These are phyloP conservation scores for Ustilago vetiveriae DNA, from an alignment of 1,284 basidiomycete genomes.

Conservation along the genomic window DNA sequence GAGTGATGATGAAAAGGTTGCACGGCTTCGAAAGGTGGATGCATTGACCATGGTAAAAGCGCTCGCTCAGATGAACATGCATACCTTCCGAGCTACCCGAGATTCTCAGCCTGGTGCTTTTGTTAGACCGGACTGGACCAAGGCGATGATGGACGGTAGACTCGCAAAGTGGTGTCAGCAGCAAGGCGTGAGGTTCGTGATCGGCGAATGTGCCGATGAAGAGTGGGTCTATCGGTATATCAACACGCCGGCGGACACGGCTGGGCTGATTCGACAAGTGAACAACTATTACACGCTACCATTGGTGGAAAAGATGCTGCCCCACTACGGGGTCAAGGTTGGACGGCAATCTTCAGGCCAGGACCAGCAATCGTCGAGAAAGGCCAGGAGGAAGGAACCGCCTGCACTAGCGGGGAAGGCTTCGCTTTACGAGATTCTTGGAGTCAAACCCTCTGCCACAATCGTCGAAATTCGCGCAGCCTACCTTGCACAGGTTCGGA, in stretches of 20 bases:
- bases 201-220: conserved; percentile 46
- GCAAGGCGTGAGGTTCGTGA: conserved; percentile 21
- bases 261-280: conserved; percentile 26
- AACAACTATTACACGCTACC: conserved; percentile 46
- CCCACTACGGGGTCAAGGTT: conserved; percentile 17
- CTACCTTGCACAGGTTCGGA: conserved; percentile 37
- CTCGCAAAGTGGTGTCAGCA: conserved; percentile 39
- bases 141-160: conserved; percentile 36
- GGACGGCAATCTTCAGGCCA: background rate
- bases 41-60: conserved; percentile 15
- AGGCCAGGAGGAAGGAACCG: background rate
- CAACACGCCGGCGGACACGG: conserved; percentile 31
- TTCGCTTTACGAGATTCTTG: conserved; percentile 21
- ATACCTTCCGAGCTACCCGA: conserved; percentile 46
- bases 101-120: conserved; percentile 25
- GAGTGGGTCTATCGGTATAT: conserved; percentile 44
- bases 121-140: conserved; percentile 36
- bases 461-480: conserved; percentile 33
- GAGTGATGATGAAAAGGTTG: conserved; percentile 25
- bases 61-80: conserved; percentile 33
- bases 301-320: conserved; percentile 34
- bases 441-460: conserved; percentile 24
- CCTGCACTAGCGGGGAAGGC: background rate
- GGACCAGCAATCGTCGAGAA: background rate
- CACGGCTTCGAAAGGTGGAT: conserved; percentile 20